Base-by-base conservation (phyloP, 805 yeast species). In the Candida wancherniae region DNA sequence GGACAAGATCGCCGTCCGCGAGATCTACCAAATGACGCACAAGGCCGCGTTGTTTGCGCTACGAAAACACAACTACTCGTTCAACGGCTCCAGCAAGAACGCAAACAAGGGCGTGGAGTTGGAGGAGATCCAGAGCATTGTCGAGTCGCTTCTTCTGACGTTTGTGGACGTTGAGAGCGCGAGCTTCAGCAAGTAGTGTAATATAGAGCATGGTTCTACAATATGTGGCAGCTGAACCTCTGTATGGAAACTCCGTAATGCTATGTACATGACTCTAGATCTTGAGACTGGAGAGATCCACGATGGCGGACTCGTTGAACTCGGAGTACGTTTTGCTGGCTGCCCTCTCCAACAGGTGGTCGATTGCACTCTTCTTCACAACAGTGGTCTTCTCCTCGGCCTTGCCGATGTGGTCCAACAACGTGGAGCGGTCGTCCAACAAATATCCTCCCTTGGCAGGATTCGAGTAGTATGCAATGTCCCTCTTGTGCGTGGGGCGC, bases 401-500 rank as follows among this genome's bases (percentile, higher is more conserved):
- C 29, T 39, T 29, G 39, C 53, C 49, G 40, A 63, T 40, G 37
- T 53, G 56, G 41, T 65, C 69, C 49, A 65, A 58, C 35, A 65
- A 57, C 28, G 61, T 40, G n/a, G 60, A 49, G 7, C 53, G 51
- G 42, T 64, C 60, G 31, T 63, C 48, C 47, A 61, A 58, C 39
- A 87, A 60, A 53, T 85, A 90, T 6, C 98, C 98, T 44, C 86
- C 73, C 50, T 76, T 77, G 21, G 67, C 77, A 2, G 72, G 70
- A 53, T 77, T 71, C 28, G 86, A 75, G 62, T 92, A 90, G 58
- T 69, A 85, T 36, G 75, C 76, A 34, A 90, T 78, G 50, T 82
- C 86, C 58, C 84, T 81, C 60, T 84, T 76, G 46, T 75, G 77
- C 6, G 80, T 81, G 9, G 98, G 98, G 57, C 87, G 76, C 1